Evolutionary conservation across 2,329 filamentous ascomycete species (phyloP).

Genomic region (Ramichloridium luteum): DNA sequence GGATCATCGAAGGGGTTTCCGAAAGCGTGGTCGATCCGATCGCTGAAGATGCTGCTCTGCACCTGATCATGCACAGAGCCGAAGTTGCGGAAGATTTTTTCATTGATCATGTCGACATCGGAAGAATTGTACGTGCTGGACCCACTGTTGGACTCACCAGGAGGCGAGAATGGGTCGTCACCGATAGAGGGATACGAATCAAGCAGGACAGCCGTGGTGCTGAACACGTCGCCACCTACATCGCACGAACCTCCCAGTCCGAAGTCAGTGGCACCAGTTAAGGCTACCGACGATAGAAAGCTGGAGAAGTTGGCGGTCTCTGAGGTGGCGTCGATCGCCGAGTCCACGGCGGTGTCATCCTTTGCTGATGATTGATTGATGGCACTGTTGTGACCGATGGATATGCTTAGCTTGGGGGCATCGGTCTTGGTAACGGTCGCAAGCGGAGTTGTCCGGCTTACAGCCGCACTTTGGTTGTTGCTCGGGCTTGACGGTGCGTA

Average conservation of each 20-base stretch:
- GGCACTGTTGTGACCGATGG: conserved; percentile 11
- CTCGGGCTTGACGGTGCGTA: conserved; percentile 10
- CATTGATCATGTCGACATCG: neutral
- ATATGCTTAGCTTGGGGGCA: no score
- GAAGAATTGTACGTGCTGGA: conserved; percentile 18
- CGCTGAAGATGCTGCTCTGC: conserved; percentile 1
- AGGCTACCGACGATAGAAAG: conserved; percentile 1
- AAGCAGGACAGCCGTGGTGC: conserved; percentile 4
- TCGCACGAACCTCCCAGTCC: neutral
- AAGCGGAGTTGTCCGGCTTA: conserved; percentile 6
- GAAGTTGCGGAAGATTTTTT: neutral
- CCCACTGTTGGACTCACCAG: conserved; percentile 18
- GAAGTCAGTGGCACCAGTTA: conserved; percentile 1
- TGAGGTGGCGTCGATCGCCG: conserved; percentile 12
- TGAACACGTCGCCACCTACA: conserved; percentile 7
- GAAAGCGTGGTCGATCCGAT: conserved; percentile 1
- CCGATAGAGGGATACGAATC: conserved; percentile 16
- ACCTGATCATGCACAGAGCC: no score
- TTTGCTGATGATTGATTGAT: no score
- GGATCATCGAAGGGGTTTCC: conserved; percentile 1
- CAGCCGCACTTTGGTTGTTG: conserved; percentile 3
- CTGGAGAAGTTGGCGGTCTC: conserved; percentile 7
- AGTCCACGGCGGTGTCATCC: conserved; percentile 10
- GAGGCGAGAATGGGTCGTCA: conserved; percentile 17
- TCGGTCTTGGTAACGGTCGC: neutral